Base-by-base conservation (phyloP, 75 land plant genomes). In the Cupressus sempervirens region DNA sequence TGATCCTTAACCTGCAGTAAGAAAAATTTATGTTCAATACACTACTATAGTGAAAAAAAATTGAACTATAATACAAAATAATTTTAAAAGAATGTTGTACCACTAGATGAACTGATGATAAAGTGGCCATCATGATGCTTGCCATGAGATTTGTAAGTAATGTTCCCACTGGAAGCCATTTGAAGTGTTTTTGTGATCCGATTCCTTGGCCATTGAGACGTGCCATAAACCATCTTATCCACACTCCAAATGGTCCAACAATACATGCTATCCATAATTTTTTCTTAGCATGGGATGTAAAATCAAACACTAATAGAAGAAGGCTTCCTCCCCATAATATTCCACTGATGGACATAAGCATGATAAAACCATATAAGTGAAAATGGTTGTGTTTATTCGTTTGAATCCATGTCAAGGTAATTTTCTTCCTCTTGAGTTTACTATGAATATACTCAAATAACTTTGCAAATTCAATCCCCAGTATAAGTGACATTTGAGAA, bases 121-220 rank as follows among this genome's bases (percentile, higher is more conserved):
- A 87, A 32, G 88, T 86, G 29, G 96, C 93, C 92, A 94, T 91
- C 46, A 96, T 50, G 2, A 50, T 50, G 53, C 53, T 50, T 50
- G 53, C 14, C 15, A 13, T 50, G 53, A 50, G 14, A 87, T 97
- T 97, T 48, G 95, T 96, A 48, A 80, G 1, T 3, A 97, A 76
- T 45, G 99, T 50, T 97, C 13, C 99, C 96, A 84, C 89, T 5
- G 99, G 98, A 4, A 97, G 74, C 99, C 99, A 97, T 84, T 85
- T 92, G 30, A 93, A 70, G 26, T n/a, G 35, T 0, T 86, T 84
- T 36, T 86, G 76, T 30, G n/a, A 81, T 80, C 94, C 93, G 53
- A 95, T 80, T 23, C 96, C 96, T 85, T 88, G 85, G 16, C 98
- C 99, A 88, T 97, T 97, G 1, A 93, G 84, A 34, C 94, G 85